Conservation (phyloP, 441 rosid species). For the Dalechampia spathulata region DNA sequence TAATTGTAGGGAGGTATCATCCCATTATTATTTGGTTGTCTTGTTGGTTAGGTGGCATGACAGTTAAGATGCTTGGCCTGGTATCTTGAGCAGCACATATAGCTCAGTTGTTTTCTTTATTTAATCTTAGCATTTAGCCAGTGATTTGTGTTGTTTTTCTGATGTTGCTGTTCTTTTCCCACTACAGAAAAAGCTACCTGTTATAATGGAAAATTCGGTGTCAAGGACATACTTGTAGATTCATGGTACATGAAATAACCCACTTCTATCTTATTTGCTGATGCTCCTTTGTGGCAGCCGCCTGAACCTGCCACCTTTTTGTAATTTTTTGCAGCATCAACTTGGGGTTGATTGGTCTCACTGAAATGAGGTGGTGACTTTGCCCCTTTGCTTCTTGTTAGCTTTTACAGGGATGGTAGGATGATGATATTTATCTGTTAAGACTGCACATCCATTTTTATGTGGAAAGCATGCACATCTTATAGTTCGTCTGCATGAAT, state of each 20-base stretch:
- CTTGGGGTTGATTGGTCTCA: neutral
- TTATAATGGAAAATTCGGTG: neutral
- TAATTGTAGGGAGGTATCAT: no score
- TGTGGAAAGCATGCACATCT: no score
- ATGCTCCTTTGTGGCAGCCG: neutral
- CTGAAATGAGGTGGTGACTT: neutral
- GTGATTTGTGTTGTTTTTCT: no score
- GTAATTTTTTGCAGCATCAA: neutral
- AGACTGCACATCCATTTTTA: no score
- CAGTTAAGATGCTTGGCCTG: neutral
- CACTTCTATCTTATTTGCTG: no score
- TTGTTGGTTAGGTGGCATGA: neutral
- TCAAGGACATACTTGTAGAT: neutral
- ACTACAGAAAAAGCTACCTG: neutral
- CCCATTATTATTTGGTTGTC: neutral
- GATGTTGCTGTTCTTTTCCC: neutral
- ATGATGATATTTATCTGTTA: neutral
- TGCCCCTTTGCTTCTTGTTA: neutral
- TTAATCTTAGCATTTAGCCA: no score
- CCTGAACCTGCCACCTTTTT: neutral
- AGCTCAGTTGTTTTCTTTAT: neutral
- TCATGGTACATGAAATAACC: neutral
- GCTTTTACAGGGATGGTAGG: neutral
- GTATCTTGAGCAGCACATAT: neutral
- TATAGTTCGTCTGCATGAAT: no score